These are phyloP conservation scores for Phytophthora quininea DNA, from an alignment of 352 stramenopile species.

Conservation along the genomic window DNA sequence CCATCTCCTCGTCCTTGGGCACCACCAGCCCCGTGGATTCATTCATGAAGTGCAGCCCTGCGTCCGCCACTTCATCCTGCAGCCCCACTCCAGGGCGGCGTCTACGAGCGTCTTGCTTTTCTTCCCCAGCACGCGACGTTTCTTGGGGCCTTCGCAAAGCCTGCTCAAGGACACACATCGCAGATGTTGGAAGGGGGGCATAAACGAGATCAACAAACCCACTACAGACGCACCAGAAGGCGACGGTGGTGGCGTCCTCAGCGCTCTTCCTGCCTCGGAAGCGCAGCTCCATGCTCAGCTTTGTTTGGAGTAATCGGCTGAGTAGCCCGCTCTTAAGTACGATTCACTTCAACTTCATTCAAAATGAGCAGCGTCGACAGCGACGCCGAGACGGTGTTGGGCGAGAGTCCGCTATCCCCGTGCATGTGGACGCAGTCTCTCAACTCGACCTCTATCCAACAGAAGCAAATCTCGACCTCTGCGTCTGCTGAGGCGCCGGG, in stretches of 20 bases:
- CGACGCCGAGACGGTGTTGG: slow-evolving; percentile 53
- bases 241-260: slow-evolving; percentile 48
- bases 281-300: slow-evolving; percentile 43
- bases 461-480: neutral
- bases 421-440: slow-evolving; percentile 34
- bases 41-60: slow-evolving; percentile 72
- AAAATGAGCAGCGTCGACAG: slow-evolving; percentile 15
- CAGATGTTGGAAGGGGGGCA: too few species aligned
- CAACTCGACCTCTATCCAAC: neutral
- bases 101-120: slow-evolving; percentile 55
- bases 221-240: slow-evolving; percentile 59
- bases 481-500: neutral
- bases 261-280: slow-evolving; percentile 54
- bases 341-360: slow-evolving; percentile 34
- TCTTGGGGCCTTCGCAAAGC: slow-evolving; percentile 76
- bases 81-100: slow-evolving; percentile 56
- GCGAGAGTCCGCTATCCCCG: slow-evolving; percentile 42
- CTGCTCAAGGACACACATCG: slow-evolving; percentile 21
- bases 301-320: neutral
- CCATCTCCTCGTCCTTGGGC: slow-evolving; percentile 56
- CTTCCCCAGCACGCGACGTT: slow-evolving; percentile 55
- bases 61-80: slow-evolving; percentile 37
- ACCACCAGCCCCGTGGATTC: slow-evolving; percentile 77
- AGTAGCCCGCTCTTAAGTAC: neutral
- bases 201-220: too few species aligned